Evolutionary conservation across 1,139 yeast genomes (phyloP).

Genomic region (Suhomyces terraborum): DNA sequence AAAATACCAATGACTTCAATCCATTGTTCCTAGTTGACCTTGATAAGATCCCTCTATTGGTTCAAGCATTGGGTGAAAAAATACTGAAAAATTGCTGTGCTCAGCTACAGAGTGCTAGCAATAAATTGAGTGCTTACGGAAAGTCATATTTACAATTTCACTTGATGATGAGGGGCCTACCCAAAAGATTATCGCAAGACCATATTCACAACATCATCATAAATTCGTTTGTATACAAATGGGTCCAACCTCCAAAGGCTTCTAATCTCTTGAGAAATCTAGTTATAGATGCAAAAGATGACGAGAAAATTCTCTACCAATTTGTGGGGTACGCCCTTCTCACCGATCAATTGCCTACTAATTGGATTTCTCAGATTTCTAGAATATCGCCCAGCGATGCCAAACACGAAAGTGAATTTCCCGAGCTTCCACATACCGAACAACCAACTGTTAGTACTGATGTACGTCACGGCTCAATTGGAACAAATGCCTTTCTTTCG

Average conservation of each 20-base stretch:
- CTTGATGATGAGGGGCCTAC: slow-evolving; percentile 5
- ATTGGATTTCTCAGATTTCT: slow-evolving; percentile 12
- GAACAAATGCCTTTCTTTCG: slow-evolving; percentile 8
- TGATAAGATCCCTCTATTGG: slow-evolving; percentile 2
- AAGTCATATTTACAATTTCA: slow-evolving; percentile 9
- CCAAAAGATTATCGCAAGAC: neutral
- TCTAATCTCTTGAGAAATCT: slow-evolving; percentile 3
- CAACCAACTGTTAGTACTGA: too few relatives aligned
- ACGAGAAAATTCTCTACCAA: slow-evolving; percentile 13
- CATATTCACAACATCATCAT: neutral
- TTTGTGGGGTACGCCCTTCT: slow-evolving; percentile 15
- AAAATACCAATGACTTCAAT: slow-evolving; percentile 9
- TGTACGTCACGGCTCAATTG: neutral
- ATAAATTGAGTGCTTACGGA: slow-evolving; percentile 8
- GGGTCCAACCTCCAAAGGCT: slow-evolving; percentile 1
- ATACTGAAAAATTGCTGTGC: neutral
- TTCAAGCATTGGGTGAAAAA: neutral
- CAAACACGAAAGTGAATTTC: neutral
- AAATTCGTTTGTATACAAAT: slow-evolving; percentile 7
- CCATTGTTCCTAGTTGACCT: slow-evolving; percentile 13
- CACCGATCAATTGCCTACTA: slow-evolving; percentile 10
- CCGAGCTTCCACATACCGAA: slow-evolving; percentile 3
- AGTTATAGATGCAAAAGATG: slow-evolving; percentile 2
- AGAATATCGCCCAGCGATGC: neutral
- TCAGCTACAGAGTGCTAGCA: neutral